Conservation (phyloP, 441 rosid species). For the Gossypium aridum region DNA sequence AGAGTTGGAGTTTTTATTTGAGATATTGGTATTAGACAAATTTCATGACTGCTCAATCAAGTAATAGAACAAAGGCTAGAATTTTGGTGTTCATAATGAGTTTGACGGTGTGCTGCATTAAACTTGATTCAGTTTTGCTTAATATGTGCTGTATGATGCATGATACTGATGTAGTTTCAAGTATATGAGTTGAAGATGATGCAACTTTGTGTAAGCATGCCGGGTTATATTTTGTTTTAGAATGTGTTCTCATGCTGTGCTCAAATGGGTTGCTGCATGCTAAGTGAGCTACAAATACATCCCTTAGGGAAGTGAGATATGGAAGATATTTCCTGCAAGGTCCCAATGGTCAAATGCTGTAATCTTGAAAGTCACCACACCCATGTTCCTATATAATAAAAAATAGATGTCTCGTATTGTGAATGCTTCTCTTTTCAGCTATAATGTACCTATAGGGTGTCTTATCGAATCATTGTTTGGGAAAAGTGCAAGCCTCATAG, state of each 20-base stretch:
- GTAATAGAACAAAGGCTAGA: neutral
- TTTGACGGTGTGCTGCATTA: neutral
- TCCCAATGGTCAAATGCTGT: too few species aligned
- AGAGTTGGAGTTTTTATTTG: slow-evolving; percentile 3
- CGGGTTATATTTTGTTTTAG: neutral
- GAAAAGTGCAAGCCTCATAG: too few species aligned
- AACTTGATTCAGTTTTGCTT: neutral
- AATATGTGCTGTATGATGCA: neutral
- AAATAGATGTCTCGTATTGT: too few species aligned
- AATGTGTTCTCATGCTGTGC: neutral
- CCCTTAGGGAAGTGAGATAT: neutral
- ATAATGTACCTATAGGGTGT: too few species aligned
- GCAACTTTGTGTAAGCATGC: neutral
- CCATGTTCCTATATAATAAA: too few species aligned
- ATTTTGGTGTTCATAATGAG: neutral
- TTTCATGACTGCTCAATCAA: neutral
- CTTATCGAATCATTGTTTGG: too few species aligned
- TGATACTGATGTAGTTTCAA: neutral
- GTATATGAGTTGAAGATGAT: neutral
- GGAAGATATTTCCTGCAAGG: too few species aligned
- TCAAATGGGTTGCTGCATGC: neutral
- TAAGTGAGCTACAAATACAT: neutral
- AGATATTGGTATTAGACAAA: neutral
- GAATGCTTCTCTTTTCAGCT: too few species aligned
- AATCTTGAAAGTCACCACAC: too few species aligned